These are phyloP conservation scores for Suhomyces atakaporum DNA, from an alignment of 1,139 yeast genomes.

Conservation along the genomic window DNA sequence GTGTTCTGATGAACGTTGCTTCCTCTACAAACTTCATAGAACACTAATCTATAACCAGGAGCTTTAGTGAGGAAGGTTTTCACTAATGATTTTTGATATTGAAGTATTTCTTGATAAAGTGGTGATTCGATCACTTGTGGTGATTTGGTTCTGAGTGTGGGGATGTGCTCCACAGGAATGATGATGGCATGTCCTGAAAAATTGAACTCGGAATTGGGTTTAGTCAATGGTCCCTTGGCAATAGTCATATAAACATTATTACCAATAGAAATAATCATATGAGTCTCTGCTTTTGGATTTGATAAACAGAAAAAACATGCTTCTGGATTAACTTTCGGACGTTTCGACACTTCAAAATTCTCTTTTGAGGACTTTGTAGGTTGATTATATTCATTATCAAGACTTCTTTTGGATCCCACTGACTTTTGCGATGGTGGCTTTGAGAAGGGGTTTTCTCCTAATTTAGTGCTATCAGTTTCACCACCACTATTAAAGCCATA, in stretches of 20 bases:
- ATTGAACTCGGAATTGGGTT: conserved; percentile 42
- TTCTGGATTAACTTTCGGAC: conserved; percentile 44
- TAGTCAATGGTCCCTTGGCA: conserved; percentile 84
- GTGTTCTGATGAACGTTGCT: conserved; percentile 65
- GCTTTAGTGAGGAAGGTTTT: conserved; percentile 41
- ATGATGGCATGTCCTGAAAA: conserved; percentile 84
- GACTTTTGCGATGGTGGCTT: too few relatives aligned
- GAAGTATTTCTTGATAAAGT: conserved; percentile 29
- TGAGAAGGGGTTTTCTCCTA: conserved; percentile 43
- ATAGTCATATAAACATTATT: conserved; percentile 66
- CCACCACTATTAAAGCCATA: conserved; percentile 60
- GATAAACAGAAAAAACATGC: conserved; percentile 84
- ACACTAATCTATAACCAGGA: conserved; percentile 47
- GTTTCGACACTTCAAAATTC: conserved; percentile 1
- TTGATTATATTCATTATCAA: conserved; percentile 1
- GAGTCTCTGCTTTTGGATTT: conserved; percentile 75
- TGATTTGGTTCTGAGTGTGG: conserved; percentile 39
- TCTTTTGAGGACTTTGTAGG: neutral
- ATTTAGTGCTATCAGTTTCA: conserved; percentile 12
- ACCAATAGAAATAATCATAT: conserved; percentile 79
- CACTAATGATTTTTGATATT: conserved; percentile 48
- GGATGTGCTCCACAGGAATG: conserved; percentile 77
- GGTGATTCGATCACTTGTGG: conserved; percentile 20
- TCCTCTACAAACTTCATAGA: conserved; percentile 61
- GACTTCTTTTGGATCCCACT: conserved; percentile 1